Conservation (phyloP, 2,329 filamentous ascomycete species). For the Microsporum canis region DNA sequence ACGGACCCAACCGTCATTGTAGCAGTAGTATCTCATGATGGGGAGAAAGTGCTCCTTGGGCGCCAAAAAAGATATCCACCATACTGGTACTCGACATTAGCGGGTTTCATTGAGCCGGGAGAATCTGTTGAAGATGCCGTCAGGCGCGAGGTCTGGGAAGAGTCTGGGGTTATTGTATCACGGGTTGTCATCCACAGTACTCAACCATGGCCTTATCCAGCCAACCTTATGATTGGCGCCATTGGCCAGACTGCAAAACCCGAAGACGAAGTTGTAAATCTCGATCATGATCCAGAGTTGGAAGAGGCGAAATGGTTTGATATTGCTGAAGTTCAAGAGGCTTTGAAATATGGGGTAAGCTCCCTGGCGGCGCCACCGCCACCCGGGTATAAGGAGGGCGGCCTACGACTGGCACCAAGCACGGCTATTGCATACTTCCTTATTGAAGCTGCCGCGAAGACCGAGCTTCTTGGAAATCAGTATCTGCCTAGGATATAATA, state of each 20-base stretch:
- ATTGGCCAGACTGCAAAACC: slow-evolving; percentile 71
- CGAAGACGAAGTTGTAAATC: slow-evolving; percentile 64
- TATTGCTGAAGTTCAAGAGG: slow-evolving; percentile 67
- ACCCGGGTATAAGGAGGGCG: slow-evolving; percentile 61
- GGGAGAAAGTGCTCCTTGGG: slow-evolving; percentile 67
- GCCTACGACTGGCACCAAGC: slow-evolving; percentile 64
- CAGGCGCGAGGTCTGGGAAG: slow-evolving; percentile 74
- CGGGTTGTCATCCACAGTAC: slow-evolving; percentile 71
- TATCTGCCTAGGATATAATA: slow-evolving; percentile 42
- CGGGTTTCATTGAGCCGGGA: slow-evolving; percentile 74
- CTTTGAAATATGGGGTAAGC: slow-evolving; percentile 56
- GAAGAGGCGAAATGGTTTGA: slow-evolving; percentile 83
- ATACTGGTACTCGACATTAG: slow-evolving; percentile 79
- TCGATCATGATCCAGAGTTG: slow-evolving; percentile 83
- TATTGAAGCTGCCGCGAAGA: slow-evolving; percentile 62
- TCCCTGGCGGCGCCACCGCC: slow-evolving; percentile 54
- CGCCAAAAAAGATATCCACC: slow-evolving; percentile 73
- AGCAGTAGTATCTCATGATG: slow-evolving; percentile 73
- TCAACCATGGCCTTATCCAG: slow-evolving; percentile 80
- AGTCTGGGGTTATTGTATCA: slow-evolving; percentile 64
- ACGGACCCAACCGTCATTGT: slow-evolving; percentile 95
- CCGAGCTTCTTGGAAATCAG: slow-evolving; percentile 52
- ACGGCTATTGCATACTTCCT: slow-evolving; percentile 91
- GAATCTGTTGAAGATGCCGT: slow-evolving; percentile 80
- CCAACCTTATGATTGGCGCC: slow-evolving; percentile 75